Conservation (phyloP, 805 yeast species). For the Yamadazyma sp. region DNA sequence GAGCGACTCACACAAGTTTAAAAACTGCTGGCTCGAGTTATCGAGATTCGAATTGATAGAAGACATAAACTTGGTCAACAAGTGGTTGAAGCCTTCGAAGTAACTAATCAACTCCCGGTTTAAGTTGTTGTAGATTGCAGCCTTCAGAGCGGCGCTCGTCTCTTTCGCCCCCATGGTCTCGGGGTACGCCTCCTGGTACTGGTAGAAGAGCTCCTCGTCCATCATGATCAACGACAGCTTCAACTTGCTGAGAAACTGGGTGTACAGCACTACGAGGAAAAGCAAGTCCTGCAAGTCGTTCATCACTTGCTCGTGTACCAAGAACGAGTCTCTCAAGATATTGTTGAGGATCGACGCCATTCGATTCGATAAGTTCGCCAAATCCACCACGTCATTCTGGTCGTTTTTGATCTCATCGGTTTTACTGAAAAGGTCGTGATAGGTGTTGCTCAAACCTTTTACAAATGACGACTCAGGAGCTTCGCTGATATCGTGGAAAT, state of each 20-base stretch:
- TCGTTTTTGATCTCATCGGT: slow-evolving; percentile 6
- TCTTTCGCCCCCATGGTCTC: slow-evolving; percentile 37
- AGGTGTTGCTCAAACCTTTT: slow-evolving; percentile 11
- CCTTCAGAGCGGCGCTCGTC: slow-evolving; percentile 41
- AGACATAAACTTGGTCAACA: slow-evolving; percentile 45
- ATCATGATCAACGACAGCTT: slow-evolving; percentile 54
- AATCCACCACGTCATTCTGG: slow-evolving; percentile 13
- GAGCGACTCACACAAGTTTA: slow-evolving; percentile 44
- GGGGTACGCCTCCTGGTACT: slow-evolving; percentile 33
- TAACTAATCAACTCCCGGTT: slow-evolving; percentile 42
- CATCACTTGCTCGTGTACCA: slow-evolving; percentile 58
- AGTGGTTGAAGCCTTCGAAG: slow-evolving; percentile 44
- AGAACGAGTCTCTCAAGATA: slow-evolving; percentile 61
- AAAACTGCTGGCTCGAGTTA: slow-evolving; percentile 37
- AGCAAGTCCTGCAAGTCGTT: slow-evolving; percentile 46
- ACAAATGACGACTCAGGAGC: slow-evolving; percentile 4
- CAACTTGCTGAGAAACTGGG: slow-evolving; percentile 50
- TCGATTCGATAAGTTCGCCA: slow-evolving; percentile 18
- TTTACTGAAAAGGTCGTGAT: slow-evolving; percentile 22
- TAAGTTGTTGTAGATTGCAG: slow-evolving; percentile 35
- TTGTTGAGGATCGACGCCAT: slow-evolving; percentile 61
- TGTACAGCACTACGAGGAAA: slow-evolving; percentile 47
- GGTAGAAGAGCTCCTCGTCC: slow-evolving; percentile 46
- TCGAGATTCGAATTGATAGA: slow-evolving; percentile 8
- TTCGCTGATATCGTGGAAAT: slow-evolving; percentile 7